Evolutionary conservation across 176 grass and related monocot genomes (phyloP).

Genomic region (Secale cereale): DNA sequence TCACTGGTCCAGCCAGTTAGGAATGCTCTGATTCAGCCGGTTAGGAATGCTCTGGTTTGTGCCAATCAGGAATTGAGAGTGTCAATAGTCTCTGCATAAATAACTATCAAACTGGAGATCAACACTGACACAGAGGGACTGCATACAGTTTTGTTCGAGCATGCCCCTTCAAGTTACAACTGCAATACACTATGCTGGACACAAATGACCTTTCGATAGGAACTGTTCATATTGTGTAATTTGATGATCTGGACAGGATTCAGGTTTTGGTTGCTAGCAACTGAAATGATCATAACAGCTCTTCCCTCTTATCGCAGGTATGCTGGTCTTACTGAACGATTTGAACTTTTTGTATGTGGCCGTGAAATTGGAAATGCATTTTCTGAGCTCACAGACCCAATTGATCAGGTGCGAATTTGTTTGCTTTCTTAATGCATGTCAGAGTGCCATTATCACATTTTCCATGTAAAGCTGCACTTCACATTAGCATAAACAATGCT

Average conservation of each 20-base stretch:
- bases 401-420: conserved; percentile 72
- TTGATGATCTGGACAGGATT: conserved; percentile 17
- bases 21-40: background rate
- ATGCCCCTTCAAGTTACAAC: background rate
- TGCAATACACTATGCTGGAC: background rate
- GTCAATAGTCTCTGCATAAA: background rate
- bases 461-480: background rate
- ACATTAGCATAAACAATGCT: background rate
- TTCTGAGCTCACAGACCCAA: conserved; percentile 96
- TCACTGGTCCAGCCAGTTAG: background rate
- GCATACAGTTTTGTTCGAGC: background rate
- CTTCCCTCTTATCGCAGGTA: conserved; percentile 41
- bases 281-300: background rate
- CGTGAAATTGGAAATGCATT: conserved; percentile 99
- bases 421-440: background rate
- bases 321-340: conserved; percentile 82
- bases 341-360: conserved; percentile 94
- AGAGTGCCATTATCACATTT: background rate
- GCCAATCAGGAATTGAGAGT: background rate
- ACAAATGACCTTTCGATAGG: background rate
- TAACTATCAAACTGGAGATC: conserved; percentile 1
- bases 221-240: background rate
- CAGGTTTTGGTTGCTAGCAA: background rate
- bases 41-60: background rate
- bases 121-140: background rate